phyloP scores from a whole-genome alignment of 768 basidiomycete genomes.

The Vararia minispora region DNA sequence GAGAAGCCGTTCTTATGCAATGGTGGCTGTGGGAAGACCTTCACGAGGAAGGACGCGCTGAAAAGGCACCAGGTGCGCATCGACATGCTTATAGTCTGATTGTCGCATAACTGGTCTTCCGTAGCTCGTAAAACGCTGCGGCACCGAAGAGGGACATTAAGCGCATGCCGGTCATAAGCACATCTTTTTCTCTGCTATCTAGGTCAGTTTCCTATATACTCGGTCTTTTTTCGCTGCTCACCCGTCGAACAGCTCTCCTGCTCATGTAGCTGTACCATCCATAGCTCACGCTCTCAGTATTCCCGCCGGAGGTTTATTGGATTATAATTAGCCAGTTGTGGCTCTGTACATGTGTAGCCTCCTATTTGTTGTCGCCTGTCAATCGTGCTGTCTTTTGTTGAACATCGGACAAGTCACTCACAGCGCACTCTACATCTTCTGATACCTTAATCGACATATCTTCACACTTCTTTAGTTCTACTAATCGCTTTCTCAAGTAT shows the following conservation, averaged over 20 bases:
- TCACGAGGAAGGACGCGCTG: slow-evolving; percentile 77
- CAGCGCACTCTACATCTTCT: slow-evolving; percentile 2
- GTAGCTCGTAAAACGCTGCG: slow-evolving; percentile 71
- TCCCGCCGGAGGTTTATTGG: too few relatives aligned
- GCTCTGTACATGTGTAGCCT: slow-evolving; percentile 10
- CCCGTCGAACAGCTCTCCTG: too few relatives aligned
- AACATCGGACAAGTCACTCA: slow-evolving; percentile 12
- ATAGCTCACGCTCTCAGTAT: too few relatives aligned
- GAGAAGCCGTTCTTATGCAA: slow-evolving; percentile 80
- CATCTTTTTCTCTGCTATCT: too few relatives aligned
- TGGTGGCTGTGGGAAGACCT: slow-evolving; percentile 78
- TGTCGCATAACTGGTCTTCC: not conserved
- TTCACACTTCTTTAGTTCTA: too few relatives aligned
- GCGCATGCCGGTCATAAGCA: too few relatives aligned
- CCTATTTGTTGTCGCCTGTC: slow-evolving; percentile 10
- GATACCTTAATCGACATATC: slow-evolving; percentile 16
- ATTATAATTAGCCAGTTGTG: slow-evolving; percentile 12
- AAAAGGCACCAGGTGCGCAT: slow-evolving; percentile 70
- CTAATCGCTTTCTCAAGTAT: slow-evolving; percentile 62
- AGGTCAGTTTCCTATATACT: too few relatives aligned
- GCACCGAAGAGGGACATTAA: slow-evolving; percentile 54
- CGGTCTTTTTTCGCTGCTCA: too few relatives aligned
- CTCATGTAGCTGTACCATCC: too few relatives aligned
- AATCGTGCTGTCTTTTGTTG: too few relatives aligned
- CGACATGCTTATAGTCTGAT: not conserved